A percentile compares a stretch with the other conserved stretches of the same genome.
phyloP scores from a whole-genome alignment of 1,284 basidiomycete genomes.

The Tremellales sp. region DNA sequence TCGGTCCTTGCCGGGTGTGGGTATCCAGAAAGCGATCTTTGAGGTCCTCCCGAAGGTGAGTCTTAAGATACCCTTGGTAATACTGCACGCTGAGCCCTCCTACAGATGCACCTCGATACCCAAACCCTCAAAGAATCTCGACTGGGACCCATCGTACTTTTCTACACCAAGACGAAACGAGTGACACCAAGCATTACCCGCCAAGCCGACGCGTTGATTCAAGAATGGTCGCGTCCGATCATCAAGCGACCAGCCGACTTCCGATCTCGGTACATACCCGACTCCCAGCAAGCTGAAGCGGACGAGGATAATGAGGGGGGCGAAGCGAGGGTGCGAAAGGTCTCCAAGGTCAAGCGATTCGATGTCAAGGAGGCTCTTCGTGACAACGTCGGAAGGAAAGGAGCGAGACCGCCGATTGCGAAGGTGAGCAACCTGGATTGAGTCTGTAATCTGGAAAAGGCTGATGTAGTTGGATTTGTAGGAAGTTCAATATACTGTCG shows the following conservation, averaged over 20 bases:
- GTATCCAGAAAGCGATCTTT: constrained; percentile 93
- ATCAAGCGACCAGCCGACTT: constrained; percentile 85
- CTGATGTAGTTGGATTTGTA: constrained; percentile 8
- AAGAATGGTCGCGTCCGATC: constrained; percentile 87
- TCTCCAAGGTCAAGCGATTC: constrained; percentile 30
- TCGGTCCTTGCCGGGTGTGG: constrained; percentile 85
- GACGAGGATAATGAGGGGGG: constrained; percentile 13
- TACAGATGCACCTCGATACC: constrained; percentile 85
- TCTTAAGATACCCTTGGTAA: constrained; percentile 1
- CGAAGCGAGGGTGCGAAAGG: constrained; percentile 11
- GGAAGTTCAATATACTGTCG: constrained; percentile 44
- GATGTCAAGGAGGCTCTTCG: constrained; percentile 31
- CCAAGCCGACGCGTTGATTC: constrained; percentile 79
- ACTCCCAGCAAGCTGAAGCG: constrained; percentile 2
- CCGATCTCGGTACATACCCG: constrained; percentile 47
- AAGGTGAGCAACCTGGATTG: constrained; percentile 23
- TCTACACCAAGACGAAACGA: constrained; percentile 86
- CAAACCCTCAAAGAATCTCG: constrained; percentile 86
- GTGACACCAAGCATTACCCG: constrained; percentile 77
- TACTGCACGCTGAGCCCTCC: constrained; percentile 7
- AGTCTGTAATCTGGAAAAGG: neutral
- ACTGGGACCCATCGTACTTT: constrained; percentile 86
- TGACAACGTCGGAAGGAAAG: constrained; percentile 38
- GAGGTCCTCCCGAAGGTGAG: constrained; percentile 64
- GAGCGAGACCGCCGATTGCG: constrained; percentile 31